Evolutionary conservation across 306 rosid species (phyloP).

Genomic region (Dalbergia cultrata): DNA sequence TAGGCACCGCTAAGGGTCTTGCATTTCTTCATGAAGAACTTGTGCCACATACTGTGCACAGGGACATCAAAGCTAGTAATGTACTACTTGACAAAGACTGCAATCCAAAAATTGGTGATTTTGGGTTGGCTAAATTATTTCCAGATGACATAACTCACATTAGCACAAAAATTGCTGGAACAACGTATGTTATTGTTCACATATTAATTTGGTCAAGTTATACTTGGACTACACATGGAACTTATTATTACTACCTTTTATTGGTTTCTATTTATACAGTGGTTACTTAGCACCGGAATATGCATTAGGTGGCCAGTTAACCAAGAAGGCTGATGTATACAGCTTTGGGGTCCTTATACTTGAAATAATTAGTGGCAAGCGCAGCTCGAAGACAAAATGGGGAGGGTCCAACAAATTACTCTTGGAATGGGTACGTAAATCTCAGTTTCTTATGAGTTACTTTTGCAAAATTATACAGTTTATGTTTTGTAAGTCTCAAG

Average conservation of each 20-base stretch:
- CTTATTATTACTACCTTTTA: conserved; percentile 28
- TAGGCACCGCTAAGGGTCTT: conserved; percentile 84
- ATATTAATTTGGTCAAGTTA: conserved; percentile 37
- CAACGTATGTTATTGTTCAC: conserved; percentile 71
- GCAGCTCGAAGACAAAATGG: conserved; percentile 70
- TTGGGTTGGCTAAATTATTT: conserved; percentile 95
- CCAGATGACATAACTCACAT: conserved; percentile 95
- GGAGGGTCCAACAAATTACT: conserved; percentile 67
- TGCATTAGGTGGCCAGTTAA: conserved; percentile 93
- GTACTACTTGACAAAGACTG: conserved; percentile 79
- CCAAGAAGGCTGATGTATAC: conserved; percentile 87
- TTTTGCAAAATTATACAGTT: conserved; percentile 7
- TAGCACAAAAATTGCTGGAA: conserved; percentile 98
- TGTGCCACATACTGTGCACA: conserved; percentile 84
- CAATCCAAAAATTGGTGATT: conserved; percentile 94
- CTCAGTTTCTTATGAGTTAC: conserved; percentile 24
- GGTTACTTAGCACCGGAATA: conserved; percentile 99
- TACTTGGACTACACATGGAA: background rate
- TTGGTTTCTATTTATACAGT: conserved; percentile 57
- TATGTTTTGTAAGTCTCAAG: background rate
- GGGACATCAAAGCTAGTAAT: conserved; percentile 98
- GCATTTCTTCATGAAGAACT: conserved; percentile 93
- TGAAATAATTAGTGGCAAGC: conserved; percentile 80
- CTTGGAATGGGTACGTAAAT: conserved; percentile 75
- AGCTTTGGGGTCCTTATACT: conserved; percentile 93